Evolutionary conservation across 306 rosid genomes (phyloP).

Genomic region (Delonix regia): DNA sequence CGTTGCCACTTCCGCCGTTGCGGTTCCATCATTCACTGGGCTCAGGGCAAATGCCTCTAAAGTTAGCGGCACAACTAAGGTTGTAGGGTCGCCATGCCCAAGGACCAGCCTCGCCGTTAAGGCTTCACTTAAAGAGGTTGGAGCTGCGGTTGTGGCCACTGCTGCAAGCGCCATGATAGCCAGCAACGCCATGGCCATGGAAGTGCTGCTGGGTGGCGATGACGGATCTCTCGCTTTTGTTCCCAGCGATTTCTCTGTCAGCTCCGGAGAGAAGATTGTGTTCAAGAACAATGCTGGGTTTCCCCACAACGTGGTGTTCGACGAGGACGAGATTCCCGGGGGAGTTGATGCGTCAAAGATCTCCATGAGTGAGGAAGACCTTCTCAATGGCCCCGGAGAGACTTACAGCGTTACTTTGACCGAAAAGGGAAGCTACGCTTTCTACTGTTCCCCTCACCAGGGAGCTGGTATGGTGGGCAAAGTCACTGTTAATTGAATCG

Average conservation of each 20-base stretch:
- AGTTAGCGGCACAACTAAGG: background rate
- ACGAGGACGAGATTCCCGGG: slow-evolving; percentile 79
- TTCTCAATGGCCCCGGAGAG: slow-evolving; percentile 78
- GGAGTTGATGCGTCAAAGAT: slow-evolving; percentile 73
- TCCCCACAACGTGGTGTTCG: slow-evolving; percentile 88
- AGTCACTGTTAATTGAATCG: slow-evolving; percentile 67
- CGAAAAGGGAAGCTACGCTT: slow-evolving; percentile 65
- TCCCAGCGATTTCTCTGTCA: slow-evolving; percentile 54
- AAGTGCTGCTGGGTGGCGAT: slow-evolving; percentile 63
- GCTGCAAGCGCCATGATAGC: slow-evolving; percentile 79
- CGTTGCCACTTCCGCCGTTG: background rate
- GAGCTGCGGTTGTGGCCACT: slow-evolving; percentile 71
- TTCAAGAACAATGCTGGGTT: slow-evolving; percentile 98
- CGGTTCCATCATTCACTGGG: background rate
- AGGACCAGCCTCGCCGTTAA: slow-evolving; percentile 34
- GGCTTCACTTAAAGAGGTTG: slow-evolving; percentile 77
- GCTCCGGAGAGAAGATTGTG: slow-evolving; percentile 66
- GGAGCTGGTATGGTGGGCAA: slow-evolving; percentile 91
- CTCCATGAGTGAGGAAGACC: slow-evolving; percentile 76
- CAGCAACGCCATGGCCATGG: slow-evolving; percentile 76
- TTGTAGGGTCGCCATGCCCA: slow-evolving; percentile 19
- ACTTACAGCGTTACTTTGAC: slow-evolving; percentile 57
- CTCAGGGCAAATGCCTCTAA: background rate
- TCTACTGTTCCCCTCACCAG: slow-evolving; percentile 89
- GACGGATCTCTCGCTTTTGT: slow-evolving; percentile 69